phyloP scores from a whole-genome alignment of 768 basidiomycete species.

The Podaxis mareebaensis region DNA sequence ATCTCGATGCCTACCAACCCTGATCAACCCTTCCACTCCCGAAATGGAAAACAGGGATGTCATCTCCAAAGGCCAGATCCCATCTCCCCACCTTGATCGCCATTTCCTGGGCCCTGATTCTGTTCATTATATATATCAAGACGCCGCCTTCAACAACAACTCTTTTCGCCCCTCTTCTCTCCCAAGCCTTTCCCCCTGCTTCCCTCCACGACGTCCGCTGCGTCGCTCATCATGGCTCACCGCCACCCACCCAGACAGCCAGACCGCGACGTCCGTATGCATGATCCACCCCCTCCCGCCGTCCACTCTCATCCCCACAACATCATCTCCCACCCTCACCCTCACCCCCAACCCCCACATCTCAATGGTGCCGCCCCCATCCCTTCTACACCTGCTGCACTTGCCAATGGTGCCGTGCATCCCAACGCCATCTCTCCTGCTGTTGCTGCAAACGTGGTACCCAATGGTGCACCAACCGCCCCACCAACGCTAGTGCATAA shows the following conservation, averaged over 20 bases:
- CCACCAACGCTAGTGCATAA: slow-evolving; percentile 63
- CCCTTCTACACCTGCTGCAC: slow-evolving; percentile 43
- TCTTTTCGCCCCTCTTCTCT: slow-evolving; percentile 51
- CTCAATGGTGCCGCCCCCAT: slow-evolving; percentile 51
- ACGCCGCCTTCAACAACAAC: slow-evolving; percentile 39
- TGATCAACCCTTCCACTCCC: slow-evolving; percentile 13
- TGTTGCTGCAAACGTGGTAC: slow-evolving; percentile 34
- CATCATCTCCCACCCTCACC: slow-evolving; percentile 31
- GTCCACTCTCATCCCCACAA: slow-evolving; percentile 31
- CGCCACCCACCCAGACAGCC: slow-evolving; percentile 21
- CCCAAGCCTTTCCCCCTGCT: slow-evolving; percentile 34
- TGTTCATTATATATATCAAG: slow-evolving; percentile 59
- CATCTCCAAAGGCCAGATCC: slow-evolving; percentile 44
- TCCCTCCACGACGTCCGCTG: slow-evolving; percentile 26
- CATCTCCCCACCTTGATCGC: slow-evolving; percentile 57
- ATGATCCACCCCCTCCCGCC: slow-evolving; percentile 48
- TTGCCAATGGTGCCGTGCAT: slow-evolving; percentile 45
- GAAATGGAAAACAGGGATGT: slow-evolving; percentile 42
- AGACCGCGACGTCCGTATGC: slow-evolving; percentile 64
- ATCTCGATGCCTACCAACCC: slow-evolving; percentile 16
- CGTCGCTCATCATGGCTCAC: slow-evolving; percentile 23
- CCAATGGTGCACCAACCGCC: slow-evolving; percentile 33
- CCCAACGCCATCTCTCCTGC: slow-evolving; percentile 48
- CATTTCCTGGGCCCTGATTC: slow-evolving; percentile 49
- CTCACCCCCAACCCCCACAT: slow-evolving; percentile 45